A percentile compares a stretch with the other conserved stretches of the same genome.
Conservation (phyloP, 106 monocot genomes). For the Iris macrosiphon region DNA sequence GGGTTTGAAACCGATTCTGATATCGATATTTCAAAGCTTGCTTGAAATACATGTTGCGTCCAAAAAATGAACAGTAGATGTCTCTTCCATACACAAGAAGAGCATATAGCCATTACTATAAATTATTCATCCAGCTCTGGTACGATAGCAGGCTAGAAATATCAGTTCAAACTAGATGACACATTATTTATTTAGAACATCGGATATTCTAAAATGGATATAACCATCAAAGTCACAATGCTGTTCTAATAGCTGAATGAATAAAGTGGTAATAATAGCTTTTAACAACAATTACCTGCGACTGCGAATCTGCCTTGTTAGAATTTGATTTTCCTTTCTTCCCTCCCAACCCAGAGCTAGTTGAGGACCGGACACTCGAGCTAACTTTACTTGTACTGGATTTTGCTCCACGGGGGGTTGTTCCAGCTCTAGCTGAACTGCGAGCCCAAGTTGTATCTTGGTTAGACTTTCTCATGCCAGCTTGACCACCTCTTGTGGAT, state of each 20-base stretch:
- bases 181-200: too few relatives aligned
- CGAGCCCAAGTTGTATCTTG: slow-evolving; percentile 92
- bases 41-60: too few relatives aligned
- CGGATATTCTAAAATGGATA: neutral
- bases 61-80: too few relatives aligned
- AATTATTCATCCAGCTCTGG: too few relatives aligned
- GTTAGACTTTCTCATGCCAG: slow-evolving; percentile 44
- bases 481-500: slow-evolving; percentile 30
- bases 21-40: too few relatives aligned
- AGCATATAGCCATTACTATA: too few relatives aligned
- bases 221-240: neutral
- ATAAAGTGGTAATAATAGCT: neutral
- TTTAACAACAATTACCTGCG: slow-evolving; percentile 35
- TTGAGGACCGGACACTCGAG: slow-evolving; percentile 42
- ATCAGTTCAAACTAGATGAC: too few relatives aligned
- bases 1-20: too few relatives aligned
- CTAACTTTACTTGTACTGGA: slow-evolving; percentile 47
- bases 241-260: neutral
- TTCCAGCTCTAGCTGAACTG: slow-evolving; percentile 42
- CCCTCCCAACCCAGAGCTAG: slow-evolving; percentile 34
- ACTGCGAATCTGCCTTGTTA: slow-evolving; percentile 66
- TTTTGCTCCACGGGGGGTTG: slow-evolving; percentile 48
- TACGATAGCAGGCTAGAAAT: too few relatives aligned
- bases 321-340: slow-evolving; percentile 83
- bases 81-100: too few relatives aligned